phyloP scores from a whole-genome alignment of 1,284 basidiomycete genomes.

The Fomitopsis schrenkii region DNA sequence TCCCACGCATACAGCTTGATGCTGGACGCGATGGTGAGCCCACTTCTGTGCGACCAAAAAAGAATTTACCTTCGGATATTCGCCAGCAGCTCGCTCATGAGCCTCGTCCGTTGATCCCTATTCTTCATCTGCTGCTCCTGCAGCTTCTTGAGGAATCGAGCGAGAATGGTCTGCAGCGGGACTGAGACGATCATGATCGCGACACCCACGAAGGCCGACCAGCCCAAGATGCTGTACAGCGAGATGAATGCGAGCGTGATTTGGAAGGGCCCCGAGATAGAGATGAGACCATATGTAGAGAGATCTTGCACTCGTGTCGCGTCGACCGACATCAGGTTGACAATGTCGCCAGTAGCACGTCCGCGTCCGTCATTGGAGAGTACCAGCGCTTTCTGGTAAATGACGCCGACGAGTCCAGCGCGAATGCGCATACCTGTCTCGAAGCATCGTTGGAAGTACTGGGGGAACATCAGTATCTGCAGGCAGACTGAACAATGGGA shows the following conservation, averaged over 20 bases:
- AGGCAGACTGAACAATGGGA: background rate
- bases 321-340: conserved; percentile 91
- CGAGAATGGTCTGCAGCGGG: conserved; percentile 79
- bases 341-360: conserved; percentile 86
- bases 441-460: conserved; percentile 83
- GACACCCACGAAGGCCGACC: conserved; percentile 91
- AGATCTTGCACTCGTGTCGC: conserved; percentile 85
- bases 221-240: conserved; percentile 85
- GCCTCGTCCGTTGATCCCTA: conserved; percentile 68
- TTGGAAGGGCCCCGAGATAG: conserved; percentile 71
- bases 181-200: conserved; percentile 85
- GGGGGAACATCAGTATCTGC: background rate
- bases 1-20: conserved; percentile 89
- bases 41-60: background rate
- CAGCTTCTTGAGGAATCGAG: conserved; percentile 72
- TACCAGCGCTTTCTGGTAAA: conserved; percentile 85
- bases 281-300: conserved; percentile 75
- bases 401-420: conserved; percentile 80
- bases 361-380: conserved; percentile 82
- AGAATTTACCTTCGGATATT: conserved; percentile 78
- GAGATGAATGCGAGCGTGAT: conserved; percentile 88
- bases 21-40: conserved; percentile 28
- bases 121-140: conserved; percentile 92
- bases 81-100: conserved; percentile 81
- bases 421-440: conserved; percentile 91